Percentiles rank a stretch among this genome's conserved stretches.
These are phyloP conservation scores for Silene conica DNA, from an alignment of 148 eudicot species.

Conservation along the genomic window DNA sequence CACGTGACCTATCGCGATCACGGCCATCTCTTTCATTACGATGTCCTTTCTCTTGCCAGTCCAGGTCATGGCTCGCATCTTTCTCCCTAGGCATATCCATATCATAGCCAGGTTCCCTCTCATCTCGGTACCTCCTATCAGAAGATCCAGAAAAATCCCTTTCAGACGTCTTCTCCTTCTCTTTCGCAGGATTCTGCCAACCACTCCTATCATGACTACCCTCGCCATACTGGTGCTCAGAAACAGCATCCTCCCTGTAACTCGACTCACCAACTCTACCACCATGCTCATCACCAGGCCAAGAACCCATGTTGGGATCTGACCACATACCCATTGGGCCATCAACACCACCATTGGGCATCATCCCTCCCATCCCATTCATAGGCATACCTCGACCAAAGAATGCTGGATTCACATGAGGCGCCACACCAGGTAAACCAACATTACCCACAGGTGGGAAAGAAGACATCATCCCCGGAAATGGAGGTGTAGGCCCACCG, in stretches of 20 bases:
- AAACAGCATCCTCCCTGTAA: constrained; percentile 75
- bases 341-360: constrained; percentile 66
- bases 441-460: constrained; percentile 71
- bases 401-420: constrained; percentile 89
- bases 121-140: constrained; percentile 69
- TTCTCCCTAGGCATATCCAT: constrained; percentile 62
- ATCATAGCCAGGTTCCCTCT: constrained; percentile 68
- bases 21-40: constrained; percentile 57
- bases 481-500: constrained; percentile 62
- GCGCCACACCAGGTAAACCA: constrained; percentile 83
- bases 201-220: constrained; percentile 59
- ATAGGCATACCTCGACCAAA: constrained; percentile 80
- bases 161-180: constrained; percentile 68
- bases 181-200: constrained; percentile 53
- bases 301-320: constrained; percentile 73
- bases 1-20: constrained; percentile 52
- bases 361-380: constrained; percentile 88
- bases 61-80: constrained; percentile 45
- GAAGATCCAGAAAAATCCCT: constrained; percentile 81
- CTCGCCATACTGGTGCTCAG: constrained; percentile 80
- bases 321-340: constrained; percentile 94
- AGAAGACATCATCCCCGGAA: constrained; percentile 64
- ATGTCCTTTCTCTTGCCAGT: constrained; percentile 58
- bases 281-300: constrained; percentile 81
- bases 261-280: constrained; percentile 77